phyloP scores from a whole-genome alignment of 23 red algal species.

The Gracilariopsis chorda region DNA sequence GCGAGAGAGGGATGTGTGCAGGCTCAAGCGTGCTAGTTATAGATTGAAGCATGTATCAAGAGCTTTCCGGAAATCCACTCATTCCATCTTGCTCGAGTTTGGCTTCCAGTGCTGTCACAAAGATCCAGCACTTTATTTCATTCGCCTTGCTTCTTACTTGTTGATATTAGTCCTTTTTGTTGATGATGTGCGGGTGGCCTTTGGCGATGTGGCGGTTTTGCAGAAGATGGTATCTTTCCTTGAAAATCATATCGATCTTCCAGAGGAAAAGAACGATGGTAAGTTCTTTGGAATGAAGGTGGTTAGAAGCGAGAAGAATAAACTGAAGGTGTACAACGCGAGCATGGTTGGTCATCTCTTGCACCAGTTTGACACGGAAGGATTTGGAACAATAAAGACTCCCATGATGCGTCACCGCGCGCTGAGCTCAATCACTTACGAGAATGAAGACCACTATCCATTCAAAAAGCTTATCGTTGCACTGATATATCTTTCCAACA shows the following conservation, averaged over 20 bases:
- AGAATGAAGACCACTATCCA: neutral
- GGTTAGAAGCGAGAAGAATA: neutral
- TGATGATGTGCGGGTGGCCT: conserved; percentile 4
- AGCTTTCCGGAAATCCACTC: neutral
- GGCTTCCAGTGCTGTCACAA: neutral
- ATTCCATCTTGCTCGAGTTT: neutral
- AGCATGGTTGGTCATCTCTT: conserved; percentile 11
- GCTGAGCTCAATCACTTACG: neutral
- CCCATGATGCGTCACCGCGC: neutral
- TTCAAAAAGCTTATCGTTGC: neutral
- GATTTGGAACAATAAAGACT: neutral
- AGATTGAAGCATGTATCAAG: conserved; percentile 36
- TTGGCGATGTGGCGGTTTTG: neutral
- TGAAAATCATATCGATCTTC: neutral
- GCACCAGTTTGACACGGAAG: neutral
- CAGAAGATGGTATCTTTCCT: neutral
- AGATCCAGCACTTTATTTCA: conserved; percentile 31
- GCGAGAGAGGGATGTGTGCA: neutral
- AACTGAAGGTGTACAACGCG: conserved; percentile 2
- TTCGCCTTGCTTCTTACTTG: no score
- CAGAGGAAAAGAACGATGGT: neutral
- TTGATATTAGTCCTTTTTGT: neutral
- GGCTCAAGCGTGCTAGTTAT: conserved; percentile 1
- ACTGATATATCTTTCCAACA: conserved; percentile 37
- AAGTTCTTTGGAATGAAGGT: conserved; percentile 25